Conservation (phyloP, 1,139 yeast genomes). For the Blastobotrys indianensis region DNA sequence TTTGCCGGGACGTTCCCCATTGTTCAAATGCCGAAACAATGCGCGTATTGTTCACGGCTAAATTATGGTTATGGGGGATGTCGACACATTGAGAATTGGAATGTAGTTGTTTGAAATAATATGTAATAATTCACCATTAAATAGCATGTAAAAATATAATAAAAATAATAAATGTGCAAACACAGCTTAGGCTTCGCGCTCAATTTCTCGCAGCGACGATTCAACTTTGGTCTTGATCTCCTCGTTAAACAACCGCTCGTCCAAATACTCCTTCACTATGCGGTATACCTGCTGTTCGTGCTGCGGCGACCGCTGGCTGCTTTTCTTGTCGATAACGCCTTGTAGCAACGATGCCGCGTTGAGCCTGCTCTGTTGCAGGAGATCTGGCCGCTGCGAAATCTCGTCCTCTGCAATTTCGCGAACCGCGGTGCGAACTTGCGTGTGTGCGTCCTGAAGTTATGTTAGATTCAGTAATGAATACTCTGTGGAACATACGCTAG, state of each 20-base stretch:
- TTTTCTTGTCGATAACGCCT: slow-evolving; percentile 9
- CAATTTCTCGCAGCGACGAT: neutral
- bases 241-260: slow-evolving; percentile 16
- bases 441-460: slow-evolving; percentile 19
- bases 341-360: slow-evolving; percentile 10
- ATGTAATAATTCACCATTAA: too few relatives aligned
- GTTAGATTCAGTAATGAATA: neutral
- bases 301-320: slow-evolving; percentile 28
- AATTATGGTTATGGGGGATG: too few relatives aligned
- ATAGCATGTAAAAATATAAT: too few relatives aligned
- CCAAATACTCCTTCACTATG: slow-evolving; percentile 17
- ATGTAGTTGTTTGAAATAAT: too few relatives aligned
- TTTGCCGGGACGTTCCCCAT: too few relatives aligned
- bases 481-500: slow-evolving; percentile 22
- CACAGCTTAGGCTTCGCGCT: neutral
- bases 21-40: too few relatives aligned
- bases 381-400: slow-evolving; percentile 23
- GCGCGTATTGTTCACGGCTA: too few relatives aligned
- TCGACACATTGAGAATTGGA: too few relatives aligned
- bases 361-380: slow-evolving; percentile 21
- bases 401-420: slow-evolving; percentile 27
- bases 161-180: too few relatives aligned
- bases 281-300: slow-evolving; percentile 22
- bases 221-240: slow-evolving; percentile 11
- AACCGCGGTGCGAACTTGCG: slow-evolving; percentile 22